These are phyloP conservation scores for Mallotus japonicus DNA, from an alignment of 441 rosid species.

Conservation along the genomic window DNA sequence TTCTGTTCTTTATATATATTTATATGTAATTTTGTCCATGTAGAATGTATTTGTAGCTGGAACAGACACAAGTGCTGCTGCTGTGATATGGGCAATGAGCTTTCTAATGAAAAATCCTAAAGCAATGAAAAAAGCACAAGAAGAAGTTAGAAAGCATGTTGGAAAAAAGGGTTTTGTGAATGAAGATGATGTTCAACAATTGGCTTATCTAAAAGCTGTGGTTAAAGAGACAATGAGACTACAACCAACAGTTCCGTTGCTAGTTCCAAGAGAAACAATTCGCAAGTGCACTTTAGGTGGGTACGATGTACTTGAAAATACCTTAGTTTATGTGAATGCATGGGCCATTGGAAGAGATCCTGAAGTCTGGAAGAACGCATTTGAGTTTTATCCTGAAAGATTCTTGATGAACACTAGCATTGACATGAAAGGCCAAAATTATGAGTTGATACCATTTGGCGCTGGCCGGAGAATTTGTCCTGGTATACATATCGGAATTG, in stretches of 20 bases:
- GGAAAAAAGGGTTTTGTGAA: conserved; percentile 30
- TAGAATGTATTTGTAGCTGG: conserved; percentile 38
- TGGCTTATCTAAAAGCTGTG: conserved; percentile 34
- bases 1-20: no score
- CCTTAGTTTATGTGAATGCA: conserved; percentile 36
- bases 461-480: conserved; percentile 35
- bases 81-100: conserved; percentile 38
- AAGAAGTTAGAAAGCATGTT: conserved; percentile 18
- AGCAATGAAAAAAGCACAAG: conserved; percentile 28
- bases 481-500: conserved; percentile 24
- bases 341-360: conserved; percentile 45
- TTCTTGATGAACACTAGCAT: conserved; percentile 25
- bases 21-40: neutral
- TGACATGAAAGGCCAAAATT: conserved; percentile 31
- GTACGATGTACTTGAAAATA: conserved; percentile 31
- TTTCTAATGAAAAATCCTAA: conserved; percentile 28
- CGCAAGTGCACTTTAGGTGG: conserved; percentile 29
- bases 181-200: conserved; percentile 27
- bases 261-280: conserved; percentile 37
- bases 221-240: conserved; percentile 45
- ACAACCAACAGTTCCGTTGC: conserved; percentile 40
- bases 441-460: conserved; percentile 33
- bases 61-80: conserved; percentile 33
- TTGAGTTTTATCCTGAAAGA: conserved; percentile 40
- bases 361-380: conserved; percentile 32